These are phyloP conservation scores for Candida sakaeoensis DNA, from an alignment of 805 yeast species.

Conservation along the genomic window DNA sequence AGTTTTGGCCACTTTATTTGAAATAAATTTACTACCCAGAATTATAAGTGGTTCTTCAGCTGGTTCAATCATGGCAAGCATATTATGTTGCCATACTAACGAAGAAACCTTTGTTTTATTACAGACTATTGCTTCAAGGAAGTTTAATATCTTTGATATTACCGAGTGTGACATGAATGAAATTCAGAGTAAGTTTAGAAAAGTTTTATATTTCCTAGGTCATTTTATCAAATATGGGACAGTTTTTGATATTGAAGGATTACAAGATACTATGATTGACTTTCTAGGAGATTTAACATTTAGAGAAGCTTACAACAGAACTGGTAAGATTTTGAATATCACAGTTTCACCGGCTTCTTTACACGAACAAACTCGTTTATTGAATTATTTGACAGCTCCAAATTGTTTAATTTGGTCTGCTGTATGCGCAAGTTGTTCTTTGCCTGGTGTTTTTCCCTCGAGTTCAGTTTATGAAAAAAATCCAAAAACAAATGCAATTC, in stretches of 20 bases:
- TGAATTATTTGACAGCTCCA: slow-evolving; percentile 78
- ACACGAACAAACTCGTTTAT: slow-evolving; percentile 84
- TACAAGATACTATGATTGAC: slow-evolving; percentile 68
- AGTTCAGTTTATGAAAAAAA: slow-evolving; percentile 82
- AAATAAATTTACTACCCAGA: slow-evolving; percentile 72
- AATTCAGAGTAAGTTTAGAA: slow-evolving; percentile 39
- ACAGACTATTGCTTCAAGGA: slow-evolving; percentile 55
- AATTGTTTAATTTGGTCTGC: slow-evolving; percentile 84
- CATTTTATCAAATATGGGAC: slow-evolving; percentile 81
- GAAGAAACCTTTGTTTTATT: slow-evolving; percentile 63
- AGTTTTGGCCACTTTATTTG: slow-evolving; percentile 74
- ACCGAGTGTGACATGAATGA: slow-evolving; percentile 35
- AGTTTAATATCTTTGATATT: slow-evolving; percentile 50
- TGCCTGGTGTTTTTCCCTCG: slow-evolving; percentile 89
- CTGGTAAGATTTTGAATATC: slow-evolving; percentile 88
- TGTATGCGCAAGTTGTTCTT: slow-evolving; percentile 89
- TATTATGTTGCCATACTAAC: slow-evolving; percentile 75
- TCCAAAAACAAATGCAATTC: slow-evolving; percentile 63
- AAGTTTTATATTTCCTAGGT: slow-evolving; percentile 35
- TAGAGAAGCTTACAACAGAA: slow-evolving; percentile 89
- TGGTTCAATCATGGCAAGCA: slow-evolving; percentile 91
- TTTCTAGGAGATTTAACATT: slow-evolving; percentile 89
- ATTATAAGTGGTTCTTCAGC: slow-evolving; percentile 94
- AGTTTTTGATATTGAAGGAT: slow-evolving; percentile 74
- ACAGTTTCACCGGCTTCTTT: slow-evolving; percentile 90